Percentiles rank a stretch among this genome's conserved stretches.
These are phyloP conservation scores for Phlebopus sp. DNA, from an alignment of 1,284 basidiomycete genomes.

Conservation along the genomic window DNA sequence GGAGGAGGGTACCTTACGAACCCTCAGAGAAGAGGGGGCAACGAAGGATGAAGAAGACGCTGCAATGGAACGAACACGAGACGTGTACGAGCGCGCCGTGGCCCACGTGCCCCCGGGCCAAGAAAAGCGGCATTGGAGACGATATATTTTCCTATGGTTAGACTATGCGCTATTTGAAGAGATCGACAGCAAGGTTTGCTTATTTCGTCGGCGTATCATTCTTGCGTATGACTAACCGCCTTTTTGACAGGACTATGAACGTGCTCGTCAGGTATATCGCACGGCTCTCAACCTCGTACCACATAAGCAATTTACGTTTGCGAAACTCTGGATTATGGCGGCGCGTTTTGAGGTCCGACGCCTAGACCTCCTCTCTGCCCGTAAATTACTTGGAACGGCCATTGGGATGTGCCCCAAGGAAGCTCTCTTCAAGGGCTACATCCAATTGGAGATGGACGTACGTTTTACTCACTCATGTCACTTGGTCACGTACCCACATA, in stretches of 20 bases:
- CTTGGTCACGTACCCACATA: slow-evolving; percentile 10
- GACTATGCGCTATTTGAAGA: slow-evolving; percentile 98
- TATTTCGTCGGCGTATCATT: slow-evolving; percentile 1
- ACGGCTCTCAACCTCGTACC: slow-evolving; percentile 88
- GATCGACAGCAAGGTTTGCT: slow-evolving; percentile 80
- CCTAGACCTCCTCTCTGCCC: slow-evolving; percentile 79
- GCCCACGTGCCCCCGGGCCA: slow-evolving; percentile 89
- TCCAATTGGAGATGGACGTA: slow-evolving; percentile 88
- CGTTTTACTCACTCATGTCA: slow-evolving; percentile 19
- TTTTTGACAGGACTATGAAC: slow-evolving; percentile 65
- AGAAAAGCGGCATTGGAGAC: slow-evolving; percentile 90
- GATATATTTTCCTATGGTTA: slow-evolving; percentile 97
- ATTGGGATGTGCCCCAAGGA: slow-evolving; percentile 98
- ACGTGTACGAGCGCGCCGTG: slow-evolving; percentile 96
- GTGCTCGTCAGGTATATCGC: slow-evolving; percentile 90
- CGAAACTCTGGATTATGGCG: slow-evolving; percentile 91
- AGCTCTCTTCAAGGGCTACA: slow-evolving; percentile 90
- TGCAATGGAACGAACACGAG: slow-evolving; percentile 68
- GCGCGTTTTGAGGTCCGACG: slow-evolving; percentile 91
- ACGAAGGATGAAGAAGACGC: slow-evolving; percentile 64
- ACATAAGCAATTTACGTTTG: slow-evolving; percentile 96
- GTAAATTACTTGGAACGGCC: slow-evolving; percentile 86
- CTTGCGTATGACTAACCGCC: slow-evolving; percentile 7
- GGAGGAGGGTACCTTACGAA: slow-evolving; percentile 84
- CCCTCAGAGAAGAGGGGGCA: slow-evolving; percentile 74